Evolutionary conservation across 148 eudicot species (phyloP).

Genomic region (Cornus kousa): DNA sequence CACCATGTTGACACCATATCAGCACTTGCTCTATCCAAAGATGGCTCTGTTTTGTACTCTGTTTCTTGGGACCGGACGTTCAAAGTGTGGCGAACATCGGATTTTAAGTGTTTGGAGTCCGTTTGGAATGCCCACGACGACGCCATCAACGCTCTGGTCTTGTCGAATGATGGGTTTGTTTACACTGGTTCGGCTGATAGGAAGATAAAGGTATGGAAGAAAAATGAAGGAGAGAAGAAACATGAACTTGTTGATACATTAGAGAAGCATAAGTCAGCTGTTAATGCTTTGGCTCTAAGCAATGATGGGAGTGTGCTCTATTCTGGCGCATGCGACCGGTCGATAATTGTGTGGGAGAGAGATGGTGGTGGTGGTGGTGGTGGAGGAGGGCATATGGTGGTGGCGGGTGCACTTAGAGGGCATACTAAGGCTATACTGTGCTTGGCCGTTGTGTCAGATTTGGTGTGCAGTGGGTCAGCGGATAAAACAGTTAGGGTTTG

Average conservation of each 20-base stretch:
- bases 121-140: conserved; percentile 73
- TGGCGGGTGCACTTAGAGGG: conserved; percentile 73
- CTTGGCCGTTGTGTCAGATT: conserved; percentile 50
- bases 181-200: conserved; percentile 84
- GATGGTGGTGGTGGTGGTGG: conserved; percentile 10
- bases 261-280: conserved; percentile 68
- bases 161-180: conserved; percentile 56
- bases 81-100: conserved; percentile 67
- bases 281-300: conserved; percentile 73
- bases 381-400: conserved; percentile 36
- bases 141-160: conserved; percentile 61
- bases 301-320: conserved; percentile 54
- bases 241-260: conserved; percentile 43
- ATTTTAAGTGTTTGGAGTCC: conserved; percentile 70
- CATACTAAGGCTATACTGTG: conserved; percentile 78
- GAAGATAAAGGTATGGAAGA: conserved; percentile 71
- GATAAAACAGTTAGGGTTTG: conserved; percentile 77
- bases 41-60: conserved; percentile 61
- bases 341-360: conserved; percentile 78
- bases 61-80: conserved; percentile 84
- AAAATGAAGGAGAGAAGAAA: conserved; percentile 25
- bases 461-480: conserved; percentile 82
- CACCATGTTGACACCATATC: conserved; percentile 80
- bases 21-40: conserved; percentile 52
- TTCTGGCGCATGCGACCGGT: conserved; percentile 85